Base-by-base conservation (phyloP, 371 early-diverging fungal genomes). In the Rhizopus arrhizus region DNA sequence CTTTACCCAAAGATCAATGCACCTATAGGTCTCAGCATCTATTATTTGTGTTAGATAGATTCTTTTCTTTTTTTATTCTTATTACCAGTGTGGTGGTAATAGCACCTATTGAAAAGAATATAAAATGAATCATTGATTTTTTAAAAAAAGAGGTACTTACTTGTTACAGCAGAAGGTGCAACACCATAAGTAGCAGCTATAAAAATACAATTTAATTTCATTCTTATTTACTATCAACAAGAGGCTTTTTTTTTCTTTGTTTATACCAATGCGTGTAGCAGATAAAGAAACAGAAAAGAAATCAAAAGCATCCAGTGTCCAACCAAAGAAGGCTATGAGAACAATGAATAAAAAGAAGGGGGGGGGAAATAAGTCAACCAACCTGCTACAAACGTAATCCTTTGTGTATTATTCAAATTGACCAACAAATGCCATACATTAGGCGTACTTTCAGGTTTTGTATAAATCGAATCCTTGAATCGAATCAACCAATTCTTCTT, bases 271-370 rank as follows among this genome's bases (percentile, higher is more conserved):
- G 35, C 68, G 53, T 2, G 74, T 69, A 12, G 74, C 72, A 6
- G 71, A 66, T 36, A 88, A 70, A 3, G 84, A 72, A 3, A 89
- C 83, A 32, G 79, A 78, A 64, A 87, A 88, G 68, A 85, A 91
- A 70, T 89, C 91, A 62, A 87, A 83, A 9, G 89, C 85, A 71
- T 91, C 89, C n/a, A 88, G 65, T 28, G 84, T 77, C 89, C 91
- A 90, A 10, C 88, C 91, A 57, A 87, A 71, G 56, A 86, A 89
- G 31, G 88, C 88, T 80, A 46, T 29, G 16, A 38, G 11, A 46
- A 28, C 40, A 22, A 9, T 8, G 33, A 32, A 38, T 22, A 7
- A 22, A 29, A 15, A 43, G 16, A 22, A 42, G 2, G 33, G 12
- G 12, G 4, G 38, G 10, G 9, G 1, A 38, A 7, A 3, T 31